These are phyloP conservation scores for Umbelopsis sp. DNA, from an alignment of 371 early-diverging fungal genomes.

Conservation along the genomic window DNA sequence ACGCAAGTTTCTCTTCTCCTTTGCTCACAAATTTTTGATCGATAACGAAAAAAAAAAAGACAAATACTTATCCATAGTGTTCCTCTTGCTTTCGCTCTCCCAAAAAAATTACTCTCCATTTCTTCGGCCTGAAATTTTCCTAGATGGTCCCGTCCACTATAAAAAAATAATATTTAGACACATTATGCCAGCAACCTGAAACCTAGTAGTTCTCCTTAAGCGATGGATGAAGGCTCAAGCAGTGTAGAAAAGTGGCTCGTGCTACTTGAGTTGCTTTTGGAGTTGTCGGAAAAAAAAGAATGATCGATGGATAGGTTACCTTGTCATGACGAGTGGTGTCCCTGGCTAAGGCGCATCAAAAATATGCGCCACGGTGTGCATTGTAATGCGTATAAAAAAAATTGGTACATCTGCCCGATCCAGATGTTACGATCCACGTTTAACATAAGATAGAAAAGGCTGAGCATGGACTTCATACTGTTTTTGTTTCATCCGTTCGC, in stretches of 20 bases:
- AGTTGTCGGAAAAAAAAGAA: not conserved
- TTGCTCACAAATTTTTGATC: conserved; percentile 9
- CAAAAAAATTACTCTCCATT: not conserved
- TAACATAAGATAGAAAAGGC: not conserved
- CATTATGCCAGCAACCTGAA: too few relatives aligned
- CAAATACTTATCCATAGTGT: too few relatives aligned
- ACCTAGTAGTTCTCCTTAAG: too few relatives aligned
- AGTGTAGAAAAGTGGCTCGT: not conserved
- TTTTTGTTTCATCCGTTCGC: too few relatives aligned
- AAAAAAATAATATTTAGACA: too few relatives aligned
- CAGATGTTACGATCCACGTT: not conserved
- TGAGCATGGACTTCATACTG: not conserved
- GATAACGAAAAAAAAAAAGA: not conserved
- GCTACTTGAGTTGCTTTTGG: not conserved
- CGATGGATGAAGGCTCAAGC: too few relatives aligned
- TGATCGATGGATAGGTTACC: too few relatives aligned
- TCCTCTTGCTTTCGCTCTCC: not conserved
- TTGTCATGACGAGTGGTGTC: too few relatives aligned
- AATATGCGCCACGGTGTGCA: too few relatives aligned
- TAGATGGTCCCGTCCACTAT: too few relatives aligned
- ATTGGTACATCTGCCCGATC: not conserved
- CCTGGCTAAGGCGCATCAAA: too few relatives aligned
- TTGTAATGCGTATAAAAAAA: too few relatives aligned
- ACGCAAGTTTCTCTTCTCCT: not conserved
- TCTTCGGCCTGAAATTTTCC: not conserved